Evolutionary conservation across 768 basidiomycete species (phyloP).

Genomic region (Mycena vitilis): DNA sequence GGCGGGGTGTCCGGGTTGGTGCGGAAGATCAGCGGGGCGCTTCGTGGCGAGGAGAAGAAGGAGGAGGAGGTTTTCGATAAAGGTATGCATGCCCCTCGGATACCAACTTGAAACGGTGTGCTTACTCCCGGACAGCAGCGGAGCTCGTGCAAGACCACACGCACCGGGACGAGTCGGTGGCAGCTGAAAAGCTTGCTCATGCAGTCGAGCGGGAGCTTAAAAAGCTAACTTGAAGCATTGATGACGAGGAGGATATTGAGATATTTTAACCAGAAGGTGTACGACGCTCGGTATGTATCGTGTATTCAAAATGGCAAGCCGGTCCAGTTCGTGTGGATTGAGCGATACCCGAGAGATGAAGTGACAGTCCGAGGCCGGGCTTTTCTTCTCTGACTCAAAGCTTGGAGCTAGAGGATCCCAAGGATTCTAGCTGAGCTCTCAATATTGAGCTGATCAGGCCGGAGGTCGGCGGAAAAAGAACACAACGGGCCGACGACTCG

Average conservation of each 20-base stretch:
- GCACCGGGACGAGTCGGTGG: not conserved
- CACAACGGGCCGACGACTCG: no score
- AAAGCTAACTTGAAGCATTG: constrained; percentile 15
- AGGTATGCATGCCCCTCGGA: no score
- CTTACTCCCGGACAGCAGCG: constrained; percentile 3
- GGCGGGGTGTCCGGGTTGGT: constrained; percentile 12
- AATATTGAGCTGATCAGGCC: no score
- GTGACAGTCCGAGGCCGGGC: no score
- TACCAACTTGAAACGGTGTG: not conserved
- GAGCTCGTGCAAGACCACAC: constrained; percentile 13
- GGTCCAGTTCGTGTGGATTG: no score
- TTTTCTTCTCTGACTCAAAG: no score
- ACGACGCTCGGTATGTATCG: no score
- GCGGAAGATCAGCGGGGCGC: constrained; percentile 18
- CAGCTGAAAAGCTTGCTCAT: constrained; percentile 10
- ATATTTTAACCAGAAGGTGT: not conserved
- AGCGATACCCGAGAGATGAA: no score
- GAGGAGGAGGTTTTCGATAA: constrained; percentile 7
- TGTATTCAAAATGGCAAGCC: no score
- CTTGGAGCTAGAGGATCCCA: no score
- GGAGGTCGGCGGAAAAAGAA: no score
- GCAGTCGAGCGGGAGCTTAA: constrained; percentile 15
- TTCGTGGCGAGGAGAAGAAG: constrained; percentile 14
- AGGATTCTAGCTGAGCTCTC: no score
- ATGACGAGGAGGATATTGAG: not conserved